phyloP scores from a whole-genome alignment of 306 rosid species.

The Dryas drummondii region DNA sequence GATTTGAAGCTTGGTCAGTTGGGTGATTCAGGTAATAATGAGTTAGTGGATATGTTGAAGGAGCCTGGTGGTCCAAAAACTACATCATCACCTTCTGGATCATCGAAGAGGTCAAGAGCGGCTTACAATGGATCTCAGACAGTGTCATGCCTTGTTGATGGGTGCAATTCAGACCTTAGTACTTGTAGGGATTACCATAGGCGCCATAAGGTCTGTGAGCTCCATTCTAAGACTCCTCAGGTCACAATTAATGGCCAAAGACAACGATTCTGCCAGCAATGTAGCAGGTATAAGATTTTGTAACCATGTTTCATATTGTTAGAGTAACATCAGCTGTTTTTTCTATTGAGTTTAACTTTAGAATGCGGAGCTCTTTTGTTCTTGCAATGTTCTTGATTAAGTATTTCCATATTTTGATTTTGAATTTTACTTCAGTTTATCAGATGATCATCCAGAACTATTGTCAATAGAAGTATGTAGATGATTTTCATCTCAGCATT shows the following conservation, averaged over 20 bases:
- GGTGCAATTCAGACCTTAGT: slow-evolving; percentile 83
- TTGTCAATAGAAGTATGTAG: not conserved
- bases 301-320: not conserved
- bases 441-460: not conserved
- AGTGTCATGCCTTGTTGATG: slow-evolving; percentile 86
- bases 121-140: slow-evolving; percentile 50
- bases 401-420: not conserved
- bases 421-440: not conserved
- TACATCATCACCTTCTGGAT: slow-evolving; percentile 51
- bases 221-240: slow-evolving; percentile 83
- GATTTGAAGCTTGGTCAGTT: slow-evolving; percentile 93
- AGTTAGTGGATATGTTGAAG: slow-evolving; percentile 40
- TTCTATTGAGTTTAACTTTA: not conserved
- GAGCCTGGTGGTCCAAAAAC: slow-evolving; percentile 48
- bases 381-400: slow-evolving; percentile 5
- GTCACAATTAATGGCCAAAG: slow-evolving; percentile 79
- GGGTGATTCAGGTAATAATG: slow-evolving; percentile 41
- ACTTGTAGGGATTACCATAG: slow-evolving; percentile 81
- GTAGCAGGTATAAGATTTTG: slow-evolving; percentile 72
- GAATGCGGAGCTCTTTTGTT: not conserved
- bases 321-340: not conserved
- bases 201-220: slow-evolving; percentile 97
- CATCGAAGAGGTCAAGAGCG: slow-evolving; percentile 78
- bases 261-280: slow-evolving; percentile 97
- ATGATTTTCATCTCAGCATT: not conserved